Base-by-base conservation (phyloP, 306 rosid species). In the Inga leiocalycina region DNA sequence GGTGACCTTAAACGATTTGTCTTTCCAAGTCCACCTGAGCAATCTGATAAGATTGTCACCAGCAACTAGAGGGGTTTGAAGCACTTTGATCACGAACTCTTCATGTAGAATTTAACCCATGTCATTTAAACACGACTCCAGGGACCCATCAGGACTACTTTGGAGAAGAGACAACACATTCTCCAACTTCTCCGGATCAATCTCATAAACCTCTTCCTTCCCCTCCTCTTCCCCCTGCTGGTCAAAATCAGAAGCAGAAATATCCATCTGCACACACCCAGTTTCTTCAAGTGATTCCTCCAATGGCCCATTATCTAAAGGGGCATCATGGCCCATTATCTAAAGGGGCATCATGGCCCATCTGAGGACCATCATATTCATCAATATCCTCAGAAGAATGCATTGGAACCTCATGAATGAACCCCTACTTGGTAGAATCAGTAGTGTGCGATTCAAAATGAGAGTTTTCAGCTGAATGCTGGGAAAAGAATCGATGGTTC, bases 1-100 rank as follows among this genome's bases (percentile, higher is more conserved):
- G 1, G 88, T 86, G 30, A 88, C 83, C 71, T 68, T 34, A 46
- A 87, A 84, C n/a, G 90, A 85, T 59, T 85, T 87, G 62, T 80
- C 82, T 80, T 67, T 86, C 95, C 84, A 68, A 66, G 86, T 91
- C 98, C 98, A 95, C 32, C 75, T 86, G 45, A 93, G 76, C 78
- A 95, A 90, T 86, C 90, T 86, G 34, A 92, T 76, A 66, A 90
- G 81, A 89, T 91, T 93, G 81, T 88, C 93, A 67, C 86, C 89
- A 72, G 79, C 81, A 82, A 91, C 67, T 16, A 59, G 41, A 20
- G 90, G 91, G 9, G 91, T 74, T 83, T 92, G 91, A 44, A 86
- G 43, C 41, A 91, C 77, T 80, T 76, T 88, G 49, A 84, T 70
- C 10, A 91, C 83, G 79, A 92, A 83, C 15, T 89, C 91, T 13